Evolutionary conservation across 2,329 filamentous ascomycete species (phyloP), one percentile per base, ranked within the genome.

Genomic region (Neofusicoccum sp.): DNA sequence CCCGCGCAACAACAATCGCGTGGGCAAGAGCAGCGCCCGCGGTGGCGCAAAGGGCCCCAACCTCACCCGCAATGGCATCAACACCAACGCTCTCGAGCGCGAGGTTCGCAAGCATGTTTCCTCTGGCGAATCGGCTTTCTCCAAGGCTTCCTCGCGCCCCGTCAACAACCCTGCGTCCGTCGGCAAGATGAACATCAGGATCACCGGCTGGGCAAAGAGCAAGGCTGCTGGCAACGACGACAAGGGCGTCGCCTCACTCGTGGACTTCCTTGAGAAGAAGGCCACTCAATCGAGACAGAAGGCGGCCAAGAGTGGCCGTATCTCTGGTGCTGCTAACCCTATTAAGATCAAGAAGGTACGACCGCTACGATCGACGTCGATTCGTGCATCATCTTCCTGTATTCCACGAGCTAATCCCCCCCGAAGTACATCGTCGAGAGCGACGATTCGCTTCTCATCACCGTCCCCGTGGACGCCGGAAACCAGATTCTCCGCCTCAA

Each of bases 151-250:
- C 31, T 43, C 44, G 12, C 45, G 59, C 60, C 14, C 37, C 47
- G 14, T 41, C 22, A 34, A 63, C 52, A 34, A 45, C 56, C 3
- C 61, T n/a, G 36, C 41, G 44, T 63, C 54, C 14, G 1, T 31
- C 36, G n/a, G n/a, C 3, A 36, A 41, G 29, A 45, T 28, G 12
- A 43, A 44, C 11, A 36, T 54, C 39, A 37, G 60, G 9, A 61
- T 80, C 61, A 77, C 75, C 1, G 77, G 77, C 41, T 79, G 76
- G 76, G 71, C 73, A 54, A 75, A 76, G 58, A 77, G 73, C 71
- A 75, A 74, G 60, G 73, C 73, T 12, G 68, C 71, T 1, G 64
- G 68, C 4, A 72, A 71, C 49, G 65, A 70, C 3, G 76, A 77
- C 64, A 67, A 71, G 37, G 76, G 75, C 8, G 67, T 77, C 62